Evolutionary conservation across 331 rosid species (phyloP), one percentile per base, ranked within the genome.

Genomic region (Malus hybrid): DNA sequence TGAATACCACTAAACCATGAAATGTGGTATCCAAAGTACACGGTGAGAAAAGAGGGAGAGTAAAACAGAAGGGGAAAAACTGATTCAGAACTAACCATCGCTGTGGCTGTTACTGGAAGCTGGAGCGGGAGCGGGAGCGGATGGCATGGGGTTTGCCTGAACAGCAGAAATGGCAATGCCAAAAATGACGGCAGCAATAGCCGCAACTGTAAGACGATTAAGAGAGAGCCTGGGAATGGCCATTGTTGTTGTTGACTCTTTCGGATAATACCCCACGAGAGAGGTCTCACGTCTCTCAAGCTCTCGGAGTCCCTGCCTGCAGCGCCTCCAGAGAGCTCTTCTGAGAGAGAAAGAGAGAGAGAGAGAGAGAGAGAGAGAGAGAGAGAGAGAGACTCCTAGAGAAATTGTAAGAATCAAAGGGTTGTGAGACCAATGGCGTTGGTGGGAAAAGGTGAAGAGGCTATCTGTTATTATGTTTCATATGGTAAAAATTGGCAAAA

Each of bases 21-120:
- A 58, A 22, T 11, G 46, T 58, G 12, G 30, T 10, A 58, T 58
- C 30, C 30, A 9, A 58, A 57, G 63, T 14, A 14, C 55, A 48
- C 19, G 0, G 2, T 48, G 55, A 48, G 3, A 48, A 48, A 48
- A 48, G 19, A 48, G 7, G 55, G 7, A 14, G 55, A 15, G 55
- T 0, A 48, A 48, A 14, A 48, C 53, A 5, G 16, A 48, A 13
- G 1, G 19, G 19, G 55, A 1, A 48, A 55, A 55, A 18, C 9
- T 55, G 61, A 55, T 19, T 48, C 1, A 5, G 26, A 29, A 69
- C 68, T 56, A 73, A 91, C 93, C 97, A 33, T 91, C 91, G 82
- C 82, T 89, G 50, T 87, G 16, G 28, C 91, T 63, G 42, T 12
- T 91, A 63, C 87, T 68, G 7, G 95, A 93, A 28, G 92, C 84